A percentile compares a stretch with the other conserved stretches of the same genome.
Evolutionary conservation across 2,329 filamentous ascomycete genomes (phyloP).

Genomic region (Alternaria sp.): DNA sequence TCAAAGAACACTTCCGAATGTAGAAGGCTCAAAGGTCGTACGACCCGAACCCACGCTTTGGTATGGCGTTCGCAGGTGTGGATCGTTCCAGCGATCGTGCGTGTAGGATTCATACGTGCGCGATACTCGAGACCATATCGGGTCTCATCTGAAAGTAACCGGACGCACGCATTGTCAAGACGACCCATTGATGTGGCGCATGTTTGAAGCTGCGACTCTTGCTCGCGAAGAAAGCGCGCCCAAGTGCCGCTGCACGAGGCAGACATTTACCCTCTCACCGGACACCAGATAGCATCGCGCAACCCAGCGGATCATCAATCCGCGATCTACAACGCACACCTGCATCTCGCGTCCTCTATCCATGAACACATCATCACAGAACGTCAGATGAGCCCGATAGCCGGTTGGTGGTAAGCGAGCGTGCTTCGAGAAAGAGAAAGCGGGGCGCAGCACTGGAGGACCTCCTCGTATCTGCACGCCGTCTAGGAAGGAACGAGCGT

Average conservation of each 20-base stretch:
- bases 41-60: neutral
- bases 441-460: constrained; percentile 2
- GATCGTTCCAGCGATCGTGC: neutral
- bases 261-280: constrained; percentile 3
- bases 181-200: neutral
- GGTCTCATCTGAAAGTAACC: neutral
- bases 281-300: neutral
- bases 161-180: neutral
- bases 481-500: neutral
- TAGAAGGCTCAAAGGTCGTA: neutral
- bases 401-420: neutral
- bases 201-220: neutral
- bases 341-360: neutral
- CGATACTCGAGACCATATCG: neutral
- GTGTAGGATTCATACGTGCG: neutral
- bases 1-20: neutral
- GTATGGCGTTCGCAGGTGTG: neutral
- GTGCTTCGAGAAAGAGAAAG: neutral
- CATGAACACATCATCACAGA: neutral
- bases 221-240: neutral
- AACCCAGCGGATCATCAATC: neutral
- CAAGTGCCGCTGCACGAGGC: neutral
- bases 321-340: neutral
- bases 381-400: neutral
- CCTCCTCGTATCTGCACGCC: constrained; percentile 1